Base-by-base conservation (phyloP, 2,329 filamentous ascomycete genomes). In the Leptosphaerulina australis region DNA sequence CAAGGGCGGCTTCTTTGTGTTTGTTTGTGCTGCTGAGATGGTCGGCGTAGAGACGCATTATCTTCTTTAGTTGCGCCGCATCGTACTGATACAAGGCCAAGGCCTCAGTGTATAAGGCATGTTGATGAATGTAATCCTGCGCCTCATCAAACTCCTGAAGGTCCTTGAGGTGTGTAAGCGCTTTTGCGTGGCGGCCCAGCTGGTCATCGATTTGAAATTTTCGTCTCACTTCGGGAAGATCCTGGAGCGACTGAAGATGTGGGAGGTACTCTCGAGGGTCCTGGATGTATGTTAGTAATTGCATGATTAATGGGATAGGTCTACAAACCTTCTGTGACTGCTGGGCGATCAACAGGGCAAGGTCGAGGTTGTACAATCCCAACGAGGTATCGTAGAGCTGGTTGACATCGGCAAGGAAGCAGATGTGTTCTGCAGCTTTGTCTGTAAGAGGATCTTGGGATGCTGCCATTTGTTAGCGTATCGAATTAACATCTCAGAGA, bases 191-290 rank as follows among this genome's bases (percentile, higher is more conserved):
- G 11, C 91, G 87, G 25, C 82, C 83, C 3, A 99, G 83, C 67
- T 96, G 86, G 65, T 97, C 88, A 68, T 99, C 94, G 43, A 99
- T 96, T 31, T 85, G 84, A 61, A 92, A 96, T 43, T 86, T 83
- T 33, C 90, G 85, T 15, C 91, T 85, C 9, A 88, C 72, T 9
- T 84, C 80, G 0, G 88, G 76, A 60, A 95, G 81, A 53, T 86
- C 81, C 69, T 97, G 90, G 2, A 99, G 81, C 26, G 86, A 86
- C 67, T 96, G 92, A 40, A 99, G 84, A 68, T 97, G 97, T 3
- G 94, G 94, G 6, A 97, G 83, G 63, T 99, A 99, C 71, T 99
- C 94, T 60, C 91, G 81, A 1, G 94, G 94, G 63, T 99, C 94
- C 68, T 81, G 28, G 7, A 14, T 1, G 7, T 12, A 22, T 9